These are phyloP conservation scores for Lepidium africanum DNA, from an alignment of 345 rosid species.

Conservation along the genomic window DNA sequence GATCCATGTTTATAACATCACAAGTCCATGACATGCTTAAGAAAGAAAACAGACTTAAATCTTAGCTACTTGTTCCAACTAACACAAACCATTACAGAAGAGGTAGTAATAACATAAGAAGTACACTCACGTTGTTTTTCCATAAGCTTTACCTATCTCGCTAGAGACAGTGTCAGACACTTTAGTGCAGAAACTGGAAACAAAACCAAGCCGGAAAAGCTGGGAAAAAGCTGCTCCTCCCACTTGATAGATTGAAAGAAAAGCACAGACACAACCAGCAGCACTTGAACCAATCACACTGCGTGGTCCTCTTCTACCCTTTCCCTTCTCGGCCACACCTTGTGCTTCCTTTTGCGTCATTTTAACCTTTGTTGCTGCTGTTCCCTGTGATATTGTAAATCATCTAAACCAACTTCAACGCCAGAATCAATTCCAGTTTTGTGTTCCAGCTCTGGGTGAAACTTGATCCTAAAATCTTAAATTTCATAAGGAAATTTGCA, in stretches of 20 bases:
- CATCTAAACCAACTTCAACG: constrained; percentile 23
- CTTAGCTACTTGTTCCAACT: constrained; percentile 2
- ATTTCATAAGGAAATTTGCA: neutral
- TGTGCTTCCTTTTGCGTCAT: constrained; percentile 95
- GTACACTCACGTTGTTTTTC: constrained; percentile 79
- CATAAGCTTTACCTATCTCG: constrained; percentile 97
- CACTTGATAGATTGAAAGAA: constrained; percentile 55
- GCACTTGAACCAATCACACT: constrained; percentile 99
- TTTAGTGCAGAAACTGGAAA: constrained; percentile 96
- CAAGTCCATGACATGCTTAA: neutral
- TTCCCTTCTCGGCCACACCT: constrained; percentile 93
- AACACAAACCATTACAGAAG: constrained; percentile 9
- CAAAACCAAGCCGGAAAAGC: constrained; percentile 64
- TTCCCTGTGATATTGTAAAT: constrained; percentile 50
- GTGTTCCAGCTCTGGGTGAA: neutral
- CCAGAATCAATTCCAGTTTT: neutral
- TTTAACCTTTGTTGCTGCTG: constrained; percentile 88
- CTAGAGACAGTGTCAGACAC: constrained; percentile 89
- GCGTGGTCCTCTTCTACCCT: constrained; percentile 91
- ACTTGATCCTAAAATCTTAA: neutral
- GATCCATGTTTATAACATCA: neutral
- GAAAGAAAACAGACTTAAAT: neutral
- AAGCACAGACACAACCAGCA: constrained; percentile 87
- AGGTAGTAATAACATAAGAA: neutral
- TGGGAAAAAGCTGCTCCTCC: constrained; percentile 55